Base-by-base conservation (phyloP, 257 asterid species). In the Marsdenia floribunda region DNA sequence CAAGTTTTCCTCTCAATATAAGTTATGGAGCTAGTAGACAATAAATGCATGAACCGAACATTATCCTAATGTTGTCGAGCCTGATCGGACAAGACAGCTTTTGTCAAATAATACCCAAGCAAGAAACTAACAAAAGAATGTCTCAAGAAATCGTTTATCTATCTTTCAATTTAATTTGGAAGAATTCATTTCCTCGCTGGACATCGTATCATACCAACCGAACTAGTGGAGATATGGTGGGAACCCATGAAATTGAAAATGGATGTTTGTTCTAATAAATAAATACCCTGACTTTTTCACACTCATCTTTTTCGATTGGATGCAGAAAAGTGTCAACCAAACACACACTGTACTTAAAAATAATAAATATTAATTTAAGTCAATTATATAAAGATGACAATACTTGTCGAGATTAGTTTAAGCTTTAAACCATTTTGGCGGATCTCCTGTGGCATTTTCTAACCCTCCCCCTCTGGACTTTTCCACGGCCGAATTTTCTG, bases 151-250 rank as follows among this genome's bases (percentile, higher is more conserved):
- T 38, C 15, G 5, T 21, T 40, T 13, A 52, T 55, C 61, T 14
- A 44, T 44, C 49, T 44, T 44, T 44, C 49, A 44, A 44, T 42
- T 42, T 7, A 16, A 6, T 64, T 37, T 64, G 47, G 47, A 6
- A 46, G 22, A 22, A 75, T n/a, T 29, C 33, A 75, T 71, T 54
- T 70, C 58, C 53, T 61, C 14, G 72, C 57, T 66, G 60, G 38
- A 70, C 38, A 44, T 55, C 72, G 52, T 64, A 76, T 76, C 77
- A 19, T 47, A 75, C 77, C 83, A 44, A 75, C 35, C 74, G 65
- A 42, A 35, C 71, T 6, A 65, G 40, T 14, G 16, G 9, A 65
- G 83, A 80, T 71, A 60, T 71, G 42, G 80, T 80, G 66, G 61
- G 78, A 10, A 50, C 76, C 83, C 75, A 44, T 18, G 42, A 73